Evolutionary conservation across 305 asterid species (phyloP).

Genomic region (Striga hermonthica): DNA sequence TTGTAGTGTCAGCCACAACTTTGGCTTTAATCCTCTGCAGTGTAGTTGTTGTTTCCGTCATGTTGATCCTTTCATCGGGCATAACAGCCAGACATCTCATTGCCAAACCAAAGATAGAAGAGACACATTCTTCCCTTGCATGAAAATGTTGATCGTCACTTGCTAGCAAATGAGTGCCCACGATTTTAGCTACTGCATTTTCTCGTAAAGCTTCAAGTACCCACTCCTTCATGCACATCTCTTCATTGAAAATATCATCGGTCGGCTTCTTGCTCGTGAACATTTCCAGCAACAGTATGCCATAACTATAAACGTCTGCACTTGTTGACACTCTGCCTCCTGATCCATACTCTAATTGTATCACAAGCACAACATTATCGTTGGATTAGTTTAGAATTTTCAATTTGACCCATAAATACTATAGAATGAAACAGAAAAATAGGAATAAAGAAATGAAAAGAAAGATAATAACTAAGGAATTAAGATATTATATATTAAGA

Average conservation of each 20-base stretch:
- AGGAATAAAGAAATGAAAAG: neutral
- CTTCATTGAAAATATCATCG: neutral
- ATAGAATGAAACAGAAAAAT: neutral
- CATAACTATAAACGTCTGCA: slow-evolving; percentile 22
- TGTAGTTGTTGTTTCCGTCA: neutral
- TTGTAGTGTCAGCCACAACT: neutral
- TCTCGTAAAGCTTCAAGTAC: neutral
- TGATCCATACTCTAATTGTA: neutral
- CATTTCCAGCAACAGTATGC: slow-evolving; percentile 23
- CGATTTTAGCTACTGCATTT: neutral
- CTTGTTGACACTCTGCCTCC: slow-evolving; percentile 1
- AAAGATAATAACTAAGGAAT: neutral
- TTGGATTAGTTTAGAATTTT: neutral
- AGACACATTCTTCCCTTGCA: slow-evolving; percentile 1
- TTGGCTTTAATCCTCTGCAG: slow-evolving; percentile 15
- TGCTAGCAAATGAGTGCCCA: slow-evolving; percentile 13
- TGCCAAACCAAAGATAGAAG: slow-evolving; percentile 10
- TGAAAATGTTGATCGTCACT: neutral
- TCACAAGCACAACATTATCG: too few species aligned
- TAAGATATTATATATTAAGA: neutral
- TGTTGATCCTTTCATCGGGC: slow-evolving; percentile 2
- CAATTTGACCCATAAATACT: too few species aligned
- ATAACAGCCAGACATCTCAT: slow-evolving; percentile 21
- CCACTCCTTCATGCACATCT: neutral
- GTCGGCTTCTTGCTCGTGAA: slow-evolving; percentile 4